These are phyloP conservation scores for Eustoma russellianum DNA, from an alignment of 257 asterid genomes.

Conservation along the genomic window DNA sequence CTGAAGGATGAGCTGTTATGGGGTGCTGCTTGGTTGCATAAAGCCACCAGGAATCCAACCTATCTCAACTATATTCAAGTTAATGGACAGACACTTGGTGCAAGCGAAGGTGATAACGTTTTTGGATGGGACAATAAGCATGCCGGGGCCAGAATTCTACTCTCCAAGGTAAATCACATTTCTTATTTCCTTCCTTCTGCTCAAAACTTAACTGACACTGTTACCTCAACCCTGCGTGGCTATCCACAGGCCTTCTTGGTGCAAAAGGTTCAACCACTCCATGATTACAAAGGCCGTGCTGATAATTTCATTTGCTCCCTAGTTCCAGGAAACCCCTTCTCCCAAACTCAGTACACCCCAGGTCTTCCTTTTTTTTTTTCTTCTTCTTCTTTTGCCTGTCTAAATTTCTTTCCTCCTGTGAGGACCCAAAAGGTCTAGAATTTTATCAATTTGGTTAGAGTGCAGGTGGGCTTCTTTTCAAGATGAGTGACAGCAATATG, in stretches of 20 bases:
- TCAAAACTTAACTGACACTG: not conserved
- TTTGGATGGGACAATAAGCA: conserved; percentile 99
- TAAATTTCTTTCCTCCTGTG: not conserved
- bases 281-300: conserved; percentile 86
- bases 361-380: conserved; percentile 22
- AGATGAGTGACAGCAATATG: conserved; percentile 84
- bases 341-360: conserved; percentile 79
- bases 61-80: conserved; percentile 76
- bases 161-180: conserved; percentile 55
- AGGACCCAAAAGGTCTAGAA: not conserved
- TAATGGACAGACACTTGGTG: conserved; percentile 87
- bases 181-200: not conserved
- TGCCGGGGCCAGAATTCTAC: conserved; percentile 91
- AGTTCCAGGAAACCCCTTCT: conserved; percentile 64
- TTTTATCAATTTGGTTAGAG: not conserved
- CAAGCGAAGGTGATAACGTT: conserved; percentile 75
- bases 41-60: conserved; percentile 64
- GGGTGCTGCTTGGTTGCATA: conserved; percentile 99
- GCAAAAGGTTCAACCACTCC: conserved; percentile 75
- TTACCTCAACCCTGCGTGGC: not conserved
- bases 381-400: too few relatives aligned
- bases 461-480: conserved; percentile 86
- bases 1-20: conserved; percentile 86
- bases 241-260: conserved; percentile 74
- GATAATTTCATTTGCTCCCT: conserved; percentile 91